phyloP scores from a whole-genome alignment of 495 filamentous ascomycete species.

The Xylaria scruposa region DNA sequence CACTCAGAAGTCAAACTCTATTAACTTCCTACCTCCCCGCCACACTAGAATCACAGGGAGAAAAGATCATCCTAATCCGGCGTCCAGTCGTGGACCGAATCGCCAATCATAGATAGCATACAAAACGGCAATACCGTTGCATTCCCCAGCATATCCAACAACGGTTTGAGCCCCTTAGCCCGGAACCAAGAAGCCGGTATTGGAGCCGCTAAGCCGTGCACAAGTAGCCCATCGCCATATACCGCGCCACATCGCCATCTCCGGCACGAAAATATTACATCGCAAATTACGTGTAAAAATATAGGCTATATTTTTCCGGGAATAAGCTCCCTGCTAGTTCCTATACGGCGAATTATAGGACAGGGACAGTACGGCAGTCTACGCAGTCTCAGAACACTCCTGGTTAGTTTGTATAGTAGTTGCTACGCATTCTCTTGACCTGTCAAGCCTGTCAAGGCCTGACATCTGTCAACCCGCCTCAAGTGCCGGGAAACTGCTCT shows the following conservation, averaged over 20 bases:
- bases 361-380: neutral
- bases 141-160: neutral
- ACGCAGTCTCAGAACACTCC: neutral
- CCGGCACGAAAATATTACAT: neutral
- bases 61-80: constrained; percentile 6
- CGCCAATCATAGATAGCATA: neutral
- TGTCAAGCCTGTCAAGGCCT: neutral
- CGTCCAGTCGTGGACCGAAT: neutral
- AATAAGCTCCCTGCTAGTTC: neutral
- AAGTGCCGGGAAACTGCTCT: neutral
- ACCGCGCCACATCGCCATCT: constrained; percentile 1
- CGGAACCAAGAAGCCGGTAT: neutral
- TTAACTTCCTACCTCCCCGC: constrained; percentile 7
- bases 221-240: neutral
- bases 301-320: neutral
- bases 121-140: neutral
- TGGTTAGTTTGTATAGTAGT: neutral
- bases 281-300: neutral
- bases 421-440: neutral
- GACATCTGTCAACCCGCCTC: neutral
- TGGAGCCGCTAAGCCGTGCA: neutral
- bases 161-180: neutral
- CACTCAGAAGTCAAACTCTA: neutral
- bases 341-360: neutral
- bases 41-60: neutral